Conservation (phyloP, 1,284 basidiomycete species). For the Pseudozyma sp. region DNA sequence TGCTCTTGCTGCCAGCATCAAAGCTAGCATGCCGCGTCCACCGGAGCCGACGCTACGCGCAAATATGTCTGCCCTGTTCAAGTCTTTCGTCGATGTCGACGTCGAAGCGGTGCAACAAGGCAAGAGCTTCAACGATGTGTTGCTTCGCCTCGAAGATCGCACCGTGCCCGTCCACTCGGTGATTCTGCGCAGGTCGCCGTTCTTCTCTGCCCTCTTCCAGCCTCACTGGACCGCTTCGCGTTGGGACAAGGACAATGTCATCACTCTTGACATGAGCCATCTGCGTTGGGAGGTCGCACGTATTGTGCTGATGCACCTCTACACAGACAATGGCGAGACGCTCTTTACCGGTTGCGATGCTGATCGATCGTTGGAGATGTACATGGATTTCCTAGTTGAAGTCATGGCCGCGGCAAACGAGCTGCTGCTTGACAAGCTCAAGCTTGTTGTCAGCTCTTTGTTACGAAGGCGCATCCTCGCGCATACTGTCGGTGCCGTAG, state of each 20-base stretch:
- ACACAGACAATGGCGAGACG: conserved; percentile 79
- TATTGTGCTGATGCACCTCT: conserved; percentile 82
- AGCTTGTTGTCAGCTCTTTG: conserved; percentile 80
- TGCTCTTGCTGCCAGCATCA: conserved; percentile 70
- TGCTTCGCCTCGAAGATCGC: conserved; percentile 80
- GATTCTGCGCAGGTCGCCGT: conserved; percentile 82
- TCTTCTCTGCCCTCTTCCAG: conserved; percentile 88
- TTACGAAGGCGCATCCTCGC: conserved; percentile 75
- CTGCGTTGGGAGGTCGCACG: conserved; percentile 80
- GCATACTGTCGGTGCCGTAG: conserved; percentile 83
- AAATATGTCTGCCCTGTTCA: conserved; percentile 73
- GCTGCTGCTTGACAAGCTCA: conserved; percentile 84
- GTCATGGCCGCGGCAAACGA: conserved; percentile 90
- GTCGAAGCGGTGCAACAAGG: conserved; percentile 3
- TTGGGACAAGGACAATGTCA: conserved; percentile 72
- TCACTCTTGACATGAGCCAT: conserved; percentile 80
- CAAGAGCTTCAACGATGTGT: conserved; percentile 75
- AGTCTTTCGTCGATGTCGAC: conserved; percentile 32
- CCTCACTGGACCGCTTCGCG: conserved; percentile 81
- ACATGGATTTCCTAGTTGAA: conserved; percentile 87
- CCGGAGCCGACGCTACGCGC: conserved; percentile 72
- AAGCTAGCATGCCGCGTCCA: conserved; percentile 62
- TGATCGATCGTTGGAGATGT: conserved; percentile 76
- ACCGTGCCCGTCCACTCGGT: conserved; percentile 79
- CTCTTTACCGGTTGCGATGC: conserved; percentile 73